These are phyloP conservation scores for Daldinia decipiens DNA, from an alignment of 495 filamentous ascomycete species.

Conservation along the genomic window DNA sequence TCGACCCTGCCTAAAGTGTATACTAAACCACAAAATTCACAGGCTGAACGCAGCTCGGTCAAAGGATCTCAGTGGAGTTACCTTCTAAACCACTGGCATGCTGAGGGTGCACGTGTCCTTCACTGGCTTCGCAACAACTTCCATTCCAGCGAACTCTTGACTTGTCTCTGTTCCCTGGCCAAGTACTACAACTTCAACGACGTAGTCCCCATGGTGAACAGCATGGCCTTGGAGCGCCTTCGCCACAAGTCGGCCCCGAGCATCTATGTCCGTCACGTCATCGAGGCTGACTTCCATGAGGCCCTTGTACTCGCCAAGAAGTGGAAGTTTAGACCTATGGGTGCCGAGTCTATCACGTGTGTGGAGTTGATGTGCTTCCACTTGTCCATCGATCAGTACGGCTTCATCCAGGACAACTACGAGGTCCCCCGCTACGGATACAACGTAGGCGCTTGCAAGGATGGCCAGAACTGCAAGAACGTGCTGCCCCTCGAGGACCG, in stretches of 20 bases:
- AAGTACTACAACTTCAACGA: conserved; percentile 9
- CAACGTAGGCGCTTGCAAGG: not conserved
- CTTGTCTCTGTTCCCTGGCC: not conserved
- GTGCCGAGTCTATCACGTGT: not conserved
- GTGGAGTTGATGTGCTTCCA: not conserved
- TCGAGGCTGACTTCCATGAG: conserved; percentile 2
- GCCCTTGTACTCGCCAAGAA: not conserved
- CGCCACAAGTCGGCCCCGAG: conserved; percentile 8
- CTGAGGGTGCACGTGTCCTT: not conserved
- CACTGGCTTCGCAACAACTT: not conserved
- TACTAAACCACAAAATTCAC: not conserved
- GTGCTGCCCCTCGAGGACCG: not conserved
- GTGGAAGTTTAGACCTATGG: not conserved
- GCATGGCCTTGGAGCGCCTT: conserved; percentile 6
- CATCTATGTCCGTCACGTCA: not conserved
- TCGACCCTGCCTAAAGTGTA: not conserved
- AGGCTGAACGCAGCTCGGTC: not conserved
- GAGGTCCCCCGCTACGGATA: not conserved
- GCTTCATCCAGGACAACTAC: conserved; percentile 1
- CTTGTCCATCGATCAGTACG: not conserved
- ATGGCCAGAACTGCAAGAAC: not conserved
- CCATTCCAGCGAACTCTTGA: not conserved
- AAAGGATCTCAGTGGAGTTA: conserved; percentile 4
- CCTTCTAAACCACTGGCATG: conserved; percentile 2
- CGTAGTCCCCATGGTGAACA: conserved; percentile 12